These are phyloP conservation scores for Cutaneotrichosporon sp. DNA, from an alignment of 1,284 basidiomycete genomes.

Conservation along the genomic window DNA sequence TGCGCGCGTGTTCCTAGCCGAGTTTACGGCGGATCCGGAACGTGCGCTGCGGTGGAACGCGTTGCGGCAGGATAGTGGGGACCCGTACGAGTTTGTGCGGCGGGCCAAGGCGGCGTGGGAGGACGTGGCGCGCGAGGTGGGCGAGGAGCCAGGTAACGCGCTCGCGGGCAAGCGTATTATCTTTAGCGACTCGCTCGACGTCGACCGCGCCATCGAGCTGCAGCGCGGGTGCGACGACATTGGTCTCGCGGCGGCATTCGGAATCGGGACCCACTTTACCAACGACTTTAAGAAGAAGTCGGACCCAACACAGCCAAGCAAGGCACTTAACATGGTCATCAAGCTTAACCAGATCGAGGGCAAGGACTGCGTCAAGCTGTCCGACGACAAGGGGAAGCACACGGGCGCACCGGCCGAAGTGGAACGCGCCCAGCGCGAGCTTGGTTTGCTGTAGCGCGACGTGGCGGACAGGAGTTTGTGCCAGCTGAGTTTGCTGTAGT, in stretches of 20 bases:
- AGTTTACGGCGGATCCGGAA: constrained; percentile 59
- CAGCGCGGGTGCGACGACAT: constrained; percentile 66
- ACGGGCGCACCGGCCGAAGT: constrained; percentile 44
- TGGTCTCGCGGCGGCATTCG: constrained; percentile 73
- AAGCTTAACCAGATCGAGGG: constrained; percentile 72
- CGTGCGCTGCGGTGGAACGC: constrained; percentile 68
- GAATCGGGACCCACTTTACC: constrained; percentile 84
- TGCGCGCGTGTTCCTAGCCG: constrained; percentile 72
- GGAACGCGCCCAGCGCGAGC: constrained; percentile 31
- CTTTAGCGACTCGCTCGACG: constrained; percentile 72
- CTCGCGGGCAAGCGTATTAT: constrained; percentile 63
- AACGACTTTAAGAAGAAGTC: constrained; percentile 73
- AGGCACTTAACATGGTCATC: constrained; percentile 86
- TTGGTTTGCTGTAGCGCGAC: constrained; percentile 21
- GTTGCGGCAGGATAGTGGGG: constrained; percentile 86
- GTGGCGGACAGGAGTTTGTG: too few species aligned
- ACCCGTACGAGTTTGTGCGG: constrained; percentile 70
- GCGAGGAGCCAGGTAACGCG: constrained; percentile 57
- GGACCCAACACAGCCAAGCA: constrained; percentile 59
- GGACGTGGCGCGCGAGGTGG: constrained; percentile 26
- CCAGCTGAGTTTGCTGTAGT: neutral
- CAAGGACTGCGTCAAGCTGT: constrained; percentile 72
- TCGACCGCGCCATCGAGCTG: constrained; percentile 64
- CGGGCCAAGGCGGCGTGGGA: constrained; percentile 62
- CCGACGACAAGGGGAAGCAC: constrained; percentile 75